phyloP scores from a whole-genome alignment of 371 early-diverging fungal genomes.

The Mortierella sp. region DNA sequence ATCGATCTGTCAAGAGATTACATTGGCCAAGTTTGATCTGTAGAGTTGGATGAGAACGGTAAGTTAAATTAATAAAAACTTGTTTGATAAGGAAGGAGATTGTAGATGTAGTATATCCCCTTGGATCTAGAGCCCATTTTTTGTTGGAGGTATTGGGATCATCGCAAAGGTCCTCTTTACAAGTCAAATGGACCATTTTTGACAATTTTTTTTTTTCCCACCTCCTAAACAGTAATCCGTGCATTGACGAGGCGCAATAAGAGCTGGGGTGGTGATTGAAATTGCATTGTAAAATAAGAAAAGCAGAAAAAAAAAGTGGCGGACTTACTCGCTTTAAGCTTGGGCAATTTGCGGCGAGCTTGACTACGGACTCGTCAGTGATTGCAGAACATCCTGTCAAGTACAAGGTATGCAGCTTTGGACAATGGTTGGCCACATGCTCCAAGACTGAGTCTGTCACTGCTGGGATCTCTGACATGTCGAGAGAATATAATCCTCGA shows the following conservation, averaged over 20 bases:
- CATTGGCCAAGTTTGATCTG: slow-evolving; percentile 76
- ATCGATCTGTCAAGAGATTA: slow-evolving; percentile 62
- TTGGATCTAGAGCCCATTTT: background rate
- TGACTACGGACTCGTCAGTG: slow-evolving; percentile 49
- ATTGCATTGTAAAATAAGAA: background rate
- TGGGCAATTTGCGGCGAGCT: slow-evolving; percentile 29
- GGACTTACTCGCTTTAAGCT: slow-evolving; percentile 40
- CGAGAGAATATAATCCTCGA: slow-evolving; percentile 39
- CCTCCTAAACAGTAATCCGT: background rate
- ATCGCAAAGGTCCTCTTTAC: too few relatives aligned
- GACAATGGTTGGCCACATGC: slow-evolving; percentile 40
- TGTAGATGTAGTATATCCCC: too few relatives aligned
- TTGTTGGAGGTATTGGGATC: too few relatives aligned
- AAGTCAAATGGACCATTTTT: background rate
- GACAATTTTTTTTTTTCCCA: background rate
- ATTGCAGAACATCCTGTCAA: slow-evolving; percentile 43
- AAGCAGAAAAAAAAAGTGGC: background rate
- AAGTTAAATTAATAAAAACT: background rate
- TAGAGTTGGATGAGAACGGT: background rate
- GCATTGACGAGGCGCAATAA: background rate
- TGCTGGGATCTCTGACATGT: slow-evolving; percentile 45
- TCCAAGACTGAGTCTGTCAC: slow-evolving; percentile 43
- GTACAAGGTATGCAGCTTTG: slow-evolving; percentile 53
- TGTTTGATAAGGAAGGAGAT: too few relatives aligned
- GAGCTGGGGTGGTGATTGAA: background rate